Evolutionary conservation across 495 filamentous ascomycete species (phyloP).

Genomic region (Penicillium lagena): DNA sequence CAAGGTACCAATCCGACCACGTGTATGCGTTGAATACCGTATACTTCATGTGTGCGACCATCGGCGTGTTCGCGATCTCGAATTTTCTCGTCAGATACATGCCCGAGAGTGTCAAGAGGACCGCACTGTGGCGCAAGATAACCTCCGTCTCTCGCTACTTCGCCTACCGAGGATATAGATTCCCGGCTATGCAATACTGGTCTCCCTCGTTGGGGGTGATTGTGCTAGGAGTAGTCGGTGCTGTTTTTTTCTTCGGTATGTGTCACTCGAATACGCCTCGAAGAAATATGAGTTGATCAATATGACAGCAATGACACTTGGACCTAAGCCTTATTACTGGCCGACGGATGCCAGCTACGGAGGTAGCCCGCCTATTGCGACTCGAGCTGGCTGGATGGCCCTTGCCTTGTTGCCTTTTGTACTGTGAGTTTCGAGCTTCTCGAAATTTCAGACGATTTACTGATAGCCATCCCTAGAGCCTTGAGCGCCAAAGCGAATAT

Average conservation of each 20-base stretch:
- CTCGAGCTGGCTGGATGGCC: slow-evolving; percentile 47
- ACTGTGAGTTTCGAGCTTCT: slow-evolving; percentile 25
- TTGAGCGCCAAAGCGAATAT: slow-evolving; percentile 31
- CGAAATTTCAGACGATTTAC: background rate
- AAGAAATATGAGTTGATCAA: no score
- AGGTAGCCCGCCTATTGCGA: slow-evolving; percentile 44
- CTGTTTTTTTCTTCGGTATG: slow-evolving; percentile 25
- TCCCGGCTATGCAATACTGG: slow-evolving; percentile 14
- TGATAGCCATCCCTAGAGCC: slow-evolving; percentile 12
- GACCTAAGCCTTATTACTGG: slow-evolving; percentile 53
- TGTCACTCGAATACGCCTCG: slow-evolving; percentile 9
- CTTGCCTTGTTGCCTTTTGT: slow-evolving; percentile 46
- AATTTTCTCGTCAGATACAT: slow-evolving; percentile 16
- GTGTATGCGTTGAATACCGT: slow-evolving; percentile 45
- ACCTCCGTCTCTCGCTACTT: slow-evolving; percentile 18
- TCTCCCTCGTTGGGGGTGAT: slow-evolving; percentile 16
- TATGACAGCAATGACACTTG: slow-evolving; percentile 39
- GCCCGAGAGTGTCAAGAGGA: slow-evolving; percentile 17
- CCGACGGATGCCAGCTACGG: slow-evolving; percentile 44
- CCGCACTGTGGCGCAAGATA: slow-evolving; percentile 13
- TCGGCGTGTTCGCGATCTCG: slow-evolving; percentile 39
- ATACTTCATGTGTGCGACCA: slow-evolving; percentile 40
- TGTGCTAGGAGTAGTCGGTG: slow-evolving; percentile 13
- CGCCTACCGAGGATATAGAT: slow-evolving; percentile 17
- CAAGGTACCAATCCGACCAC: slow-evolving; percentile 47